A percentile compares a stretch with the other conserved stretches of the same genome.
Conservation (phyloP, 306 rosid species). For the Vigna unguiculata region DNA sequence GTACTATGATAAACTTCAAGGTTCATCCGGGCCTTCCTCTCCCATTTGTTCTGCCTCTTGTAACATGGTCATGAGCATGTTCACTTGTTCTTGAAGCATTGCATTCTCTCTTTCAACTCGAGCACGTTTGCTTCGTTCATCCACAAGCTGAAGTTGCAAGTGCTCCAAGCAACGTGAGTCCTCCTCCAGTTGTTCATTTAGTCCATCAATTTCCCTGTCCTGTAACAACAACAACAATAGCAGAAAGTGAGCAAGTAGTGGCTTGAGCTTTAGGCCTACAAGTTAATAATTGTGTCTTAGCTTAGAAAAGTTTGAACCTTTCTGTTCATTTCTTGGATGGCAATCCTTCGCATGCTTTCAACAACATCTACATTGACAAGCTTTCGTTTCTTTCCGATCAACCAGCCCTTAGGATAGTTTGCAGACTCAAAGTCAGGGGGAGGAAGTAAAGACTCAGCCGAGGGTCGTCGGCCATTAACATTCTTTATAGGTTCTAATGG, state of each 20-base stretch:
- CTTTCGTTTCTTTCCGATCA: slow-evolving; percentile 90
- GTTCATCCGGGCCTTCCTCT: slow-evolving; percentile 64
- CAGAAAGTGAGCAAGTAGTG: neutral
- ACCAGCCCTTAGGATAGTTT: slow-evolving; percentile 89
- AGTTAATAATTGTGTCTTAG: neutral
- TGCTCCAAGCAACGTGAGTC: slow-evolving; percentile 76
- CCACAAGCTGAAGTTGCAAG: slow-evolving; percentile 83
- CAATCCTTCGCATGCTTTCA: slow-evolving; percentile 95
- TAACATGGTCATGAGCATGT: slow-evolving; percentile 93
- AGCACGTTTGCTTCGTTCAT: slow-evolving; percentile 75
- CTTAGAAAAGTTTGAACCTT: slow-evolving; percentile 59
- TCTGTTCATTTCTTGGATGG: slow-evolving; percentile 96
- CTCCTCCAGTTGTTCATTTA: slow-evolving; percentile 87
- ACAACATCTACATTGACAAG: slow-evolving; percentile 97
- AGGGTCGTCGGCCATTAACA: slow-evolving; percentile 64
- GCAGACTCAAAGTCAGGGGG: slow-evolving; percentile 90
- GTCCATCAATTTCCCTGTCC: slow-evolving; percentile 90
- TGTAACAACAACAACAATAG: slow-evolving; percentile 28
- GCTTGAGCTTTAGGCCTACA: neutral
- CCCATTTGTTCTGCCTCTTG: slow-evolving; percentile 65
- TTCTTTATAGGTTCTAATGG: slow-evolving; percentile 75
- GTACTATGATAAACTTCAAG: neutral
- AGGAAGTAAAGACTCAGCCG: slow-evolving; percentile 87
- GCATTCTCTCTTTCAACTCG: slow-evolving; percentile 77
- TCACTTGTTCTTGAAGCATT: slow-evolving; percentile 81